phyloP scores from a whole-genome alignment of 2,329 filamentous ascomycete genomes.

The Penicillium glabrum region DNA sequence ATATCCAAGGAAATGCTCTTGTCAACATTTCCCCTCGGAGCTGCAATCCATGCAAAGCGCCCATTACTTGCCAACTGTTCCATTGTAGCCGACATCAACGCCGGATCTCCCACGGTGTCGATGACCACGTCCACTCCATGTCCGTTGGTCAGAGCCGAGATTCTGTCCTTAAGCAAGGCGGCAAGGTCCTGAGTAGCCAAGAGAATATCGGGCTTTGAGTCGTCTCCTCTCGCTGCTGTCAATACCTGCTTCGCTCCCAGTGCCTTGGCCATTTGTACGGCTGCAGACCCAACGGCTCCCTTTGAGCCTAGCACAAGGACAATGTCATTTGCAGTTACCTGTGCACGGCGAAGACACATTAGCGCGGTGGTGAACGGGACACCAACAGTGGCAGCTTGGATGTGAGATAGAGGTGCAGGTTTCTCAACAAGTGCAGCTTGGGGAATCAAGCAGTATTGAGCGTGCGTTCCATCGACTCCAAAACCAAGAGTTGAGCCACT shows the following conservation, averaged over 20 bases:
- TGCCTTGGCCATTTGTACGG: conserved; percentile 22
- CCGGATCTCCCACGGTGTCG: conserved; percentile 30
- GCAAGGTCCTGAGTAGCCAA: not conserved
- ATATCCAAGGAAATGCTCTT: conserved; percentile 17
- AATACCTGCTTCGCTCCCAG: conserved; percentile 27
- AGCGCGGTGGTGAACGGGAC: conserved; percentile 28
- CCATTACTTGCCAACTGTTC: conserved; percentile 23
- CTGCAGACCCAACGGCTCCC: conserved; percentile 29
- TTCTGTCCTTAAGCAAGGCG: not conserved
- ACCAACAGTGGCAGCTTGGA: conserved; percentile 29
- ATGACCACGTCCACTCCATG: conserved; percentile 21
- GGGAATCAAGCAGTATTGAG: conserved; percentile 25
- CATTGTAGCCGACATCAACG: conserved; percentile 24
- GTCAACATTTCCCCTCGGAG: conserved; percentile 14
- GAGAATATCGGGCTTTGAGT: conserved; percentile 20
- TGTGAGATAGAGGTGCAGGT: conserved; percentile 17
- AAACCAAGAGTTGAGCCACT: conserved; percentile 27
- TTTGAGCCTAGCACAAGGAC: conserved; percentile 31
- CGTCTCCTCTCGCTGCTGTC: conserved; percentile 19
- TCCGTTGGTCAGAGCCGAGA: conserved; percentile 12
- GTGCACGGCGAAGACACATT: conserved; percentile 20
- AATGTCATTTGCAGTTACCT: conserved; percentile 20
- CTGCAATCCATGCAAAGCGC: conserved; percentile 27
- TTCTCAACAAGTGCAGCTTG: conserved; percentile 19
- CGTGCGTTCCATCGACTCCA: conserved; percentile 26